These are phyloP conservation scores for Basipetospora sp. DNA, from an alignment of 2,329 filamentous ascomycete species.

Conservation along the genomic window DNA sequence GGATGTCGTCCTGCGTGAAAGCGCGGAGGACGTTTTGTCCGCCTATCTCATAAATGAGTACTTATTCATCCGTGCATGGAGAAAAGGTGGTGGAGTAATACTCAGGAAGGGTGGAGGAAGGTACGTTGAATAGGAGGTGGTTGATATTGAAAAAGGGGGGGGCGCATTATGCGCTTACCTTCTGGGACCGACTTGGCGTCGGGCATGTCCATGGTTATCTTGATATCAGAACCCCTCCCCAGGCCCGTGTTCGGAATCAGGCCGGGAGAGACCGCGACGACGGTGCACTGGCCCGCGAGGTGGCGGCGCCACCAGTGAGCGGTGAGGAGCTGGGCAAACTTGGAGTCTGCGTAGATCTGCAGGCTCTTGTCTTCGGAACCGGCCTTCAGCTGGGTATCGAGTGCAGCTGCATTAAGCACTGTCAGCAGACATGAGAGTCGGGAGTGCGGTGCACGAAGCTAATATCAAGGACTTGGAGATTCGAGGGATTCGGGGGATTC, in stretches of 20 bases:
- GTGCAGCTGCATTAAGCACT: no score
- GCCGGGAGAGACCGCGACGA: slow-evolving; percentile 40
- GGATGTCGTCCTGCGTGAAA: slow-evolving; percentile 30
- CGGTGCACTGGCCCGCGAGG: slow-evolving; percentile 26
- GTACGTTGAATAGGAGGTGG: no score
- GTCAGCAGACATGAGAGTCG: no score
- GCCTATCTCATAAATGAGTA: slow-evolving; percentile 17
- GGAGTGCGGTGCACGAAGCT: no score
- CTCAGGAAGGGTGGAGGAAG: no score
- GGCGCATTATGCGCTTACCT: slow-evolving; percentile 23
- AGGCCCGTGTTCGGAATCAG: slow-evolving; percentile 35
- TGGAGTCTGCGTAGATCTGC: slow-evolving; percentile 27
- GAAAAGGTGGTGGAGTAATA: no score
- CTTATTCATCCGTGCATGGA: no score
- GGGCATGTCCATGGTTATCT: slow-evolving; percentile 16
- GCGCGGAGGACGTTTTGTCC: slow-evolving; percentile 30
- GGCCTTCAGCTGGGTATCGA: slow-evolving; percentile 25
- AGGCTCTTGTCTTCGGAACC: slow-evolving; percentile 18
- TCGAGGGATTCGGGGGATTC: no score
- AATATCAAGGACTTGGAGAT: no score
- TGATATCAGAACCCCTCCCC: slow-evolving; percentile 16
- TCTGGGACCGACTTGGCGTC: slow-evolving; percentile 34
- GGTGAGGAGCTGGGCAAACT: slow-evolving; percentile 35
- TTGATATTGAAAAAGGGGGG: no score
- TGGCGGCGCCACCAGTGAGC: slow-evolving; percentile 43